Evolutionary conservation across 371 early-diverging fungal species (phyloP).

Genomic region (Mortierella sp.): DNA sequence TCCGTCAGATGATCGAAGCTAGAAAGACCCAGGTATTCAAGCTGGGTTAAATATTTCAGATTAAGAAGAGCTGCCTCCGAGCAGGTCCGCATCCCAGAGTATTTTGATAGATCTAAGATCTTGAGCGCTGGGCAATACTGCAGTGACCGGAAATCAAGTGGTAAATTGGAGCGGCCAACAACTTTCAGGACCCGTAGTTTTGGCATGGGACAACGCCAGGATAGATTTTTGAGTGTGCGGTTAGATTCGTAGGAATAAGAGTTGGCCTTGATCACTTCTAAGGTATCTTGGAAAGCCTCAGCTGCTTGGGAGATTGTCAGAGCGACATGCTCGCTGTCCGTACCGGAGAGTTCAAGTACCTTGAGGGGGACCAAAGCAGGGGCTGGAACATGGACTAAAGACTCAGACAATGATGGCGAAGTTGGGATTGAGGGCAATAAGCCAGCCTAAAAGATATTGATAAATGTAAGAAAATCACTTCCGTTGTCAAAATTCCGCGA

Average conservation of each 20-base stretch:
- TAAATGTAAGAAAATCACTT: background rate
- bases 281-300: slow-evolving; percentile 52
- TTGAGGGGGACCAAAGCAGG: slow-evolving; percentile 28
- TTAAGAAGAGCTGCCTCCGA: slow-evolving; percentile 41
- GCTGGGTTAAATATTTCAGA: slow-evolving; percentile 35
- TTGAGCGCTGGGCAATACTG: slow-evolving; percentile 45
- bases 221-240: slow-evolving; percentile 20
- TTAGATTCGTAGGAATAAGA: slow-evolving; percentile 37
- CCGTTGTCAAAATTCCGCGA: background rate
- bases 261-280: slow-evolving; percentile 52
- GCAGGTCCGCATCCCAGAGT: slow-evolving; percentile 50
- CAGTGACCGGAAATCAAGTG: slow-evolving; percentile 42
- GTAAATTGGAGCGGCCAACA: slow-evolving; percentile 51
- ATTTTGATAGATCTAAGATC: slow-evolving; percentile 47
- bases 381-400: background rate
- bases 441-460: slow-evolving; percentile 13
- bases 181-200: slow-evolving; percentile 34
- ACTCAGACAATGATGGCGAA: slow-evolving; percentile 4
- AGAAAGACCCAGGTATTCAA: slow-evolving; percentile 50
- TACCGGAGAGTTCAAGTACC: slow-evolving; percentile 41
- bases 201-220: slow-evolving; percentile 42
- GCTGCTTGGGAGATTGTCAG: slow-evolving; percentile 50
- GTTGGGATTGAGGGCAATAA: background rate
- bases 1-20: slow-evolving; percentile 55
- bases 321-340: slow-evolving; percentile 46